Conservation (phyloP, 352 stramenopile genomes). For the Globisporangium spinosum region DNA sequence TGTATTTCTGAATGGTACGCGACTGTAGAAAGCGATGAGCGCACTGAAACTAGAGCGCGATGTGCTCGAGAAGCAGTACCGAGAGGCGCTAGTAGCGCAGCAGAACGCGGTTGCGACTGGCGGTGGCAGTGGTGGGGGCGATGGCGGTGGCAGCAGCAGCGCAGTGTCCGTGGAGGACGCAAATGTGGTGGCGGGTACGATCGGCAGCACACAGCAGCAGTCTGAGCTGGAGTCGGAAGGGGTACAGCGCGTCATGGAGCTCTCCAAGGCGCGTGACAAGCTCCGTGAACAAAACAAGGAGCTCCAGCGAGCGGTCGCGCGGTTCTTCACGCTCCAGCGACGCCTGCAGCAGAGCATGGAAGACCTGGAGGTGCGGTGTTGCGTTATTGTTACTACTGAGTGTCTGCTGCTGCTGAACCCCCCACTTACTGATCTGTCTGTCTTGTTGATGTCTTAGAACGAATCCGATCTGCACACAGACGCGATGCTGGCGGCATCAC, state of each 20-base stretch:
- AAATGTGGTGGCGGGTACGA: background rate
- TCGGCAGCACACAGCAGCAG: background rate
- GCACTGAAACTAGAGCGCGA: conserved; percentile 44
- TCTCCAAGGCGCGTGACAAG: conserved; percentile 25
- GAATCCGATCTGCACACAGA: background rate
- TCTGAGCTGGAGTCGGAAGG: background rate
- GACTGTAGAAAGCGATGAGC: conserved; percentile 44
- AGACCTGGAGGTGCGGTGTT: conserved; percentile 12
- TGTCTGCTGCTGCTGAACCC: background rate
- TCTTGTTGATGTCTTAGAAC: background rate
- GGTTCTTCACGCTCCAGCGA: conserved; percentile 40
- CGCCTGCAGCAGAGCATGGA: conserved; percentile 28
- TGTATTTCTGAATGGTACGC: background rate
- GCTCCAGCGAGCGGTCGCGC: conserved; percentile 33
- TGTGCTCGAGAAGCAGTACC: conserved; percentile 37
- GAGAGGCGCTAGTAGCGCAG: conserved; percentile 30
- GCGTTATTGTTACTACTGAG: background rate
- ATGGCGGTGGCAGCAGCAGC: too few species aligned
- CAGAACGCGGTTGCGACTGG: conserved; percentile 2
- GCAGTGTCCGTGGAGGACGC: too few species aligned
- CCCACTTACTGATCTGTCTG: background rate
- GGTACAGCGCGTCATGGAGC: conserved; percentile 20
- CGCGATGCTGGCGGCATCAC: background rate
- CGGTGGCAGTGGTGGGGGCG: too few species aligned
- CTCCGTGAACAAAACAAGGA: conserved; percentile 49